Conservation (phyloP, 768 basidiomycete genomes). For the Auriscalpium orientale region DNA sequence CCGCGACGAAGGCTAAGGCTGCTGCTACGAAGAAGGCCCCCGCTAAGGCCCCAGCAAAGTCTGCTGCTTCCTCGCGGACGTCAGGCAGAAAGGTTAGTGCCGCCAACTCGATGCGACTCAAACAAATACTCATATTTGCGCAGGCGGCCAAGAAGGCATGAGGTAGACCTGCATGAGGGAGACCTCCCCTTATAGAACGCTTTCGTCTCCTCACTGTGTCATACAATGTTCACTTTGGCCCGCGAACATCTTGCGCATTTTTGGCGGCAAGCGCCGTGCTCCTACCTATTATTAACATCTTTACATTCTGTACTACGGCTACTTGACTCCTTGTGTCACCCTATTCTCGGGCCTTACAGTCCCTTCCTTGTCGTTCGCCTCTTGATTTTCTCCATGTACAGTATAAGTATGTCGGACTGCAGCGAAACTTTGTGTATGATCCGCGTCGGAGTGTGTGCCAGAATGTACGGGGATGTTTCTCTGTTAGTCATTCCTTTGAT, state of each 20-base stretch:
- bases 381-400: not conserved
- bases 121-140: not conserved
- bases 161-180: not conserved
- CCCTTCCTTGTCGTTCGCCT: not conserved
- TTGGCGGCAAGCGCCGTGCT: not conserved
- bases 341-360: not conserved
- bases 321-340: not conserved
- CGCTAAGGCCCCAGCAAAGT: not conserved
- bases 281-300: slow-evolving; percentile 2
- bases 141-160: slow-evolving; percentile 1
- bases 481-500: too few relatives aligned
- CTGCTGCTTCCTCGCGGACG: slow-evolving; percentile 4
- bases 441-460: too few relatives aligned
- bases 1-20: slow-evolving; percentile 26
- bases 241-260: not conserved
- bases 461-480: not conserved
- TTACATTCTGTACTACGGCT: not conserved
- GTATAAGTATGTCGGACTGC: too few relatives aligned
- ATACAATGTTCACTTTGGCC: not conserved
- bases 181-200: not conserved
- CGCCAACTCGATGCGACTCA: not conserved
- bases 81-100: not conserved
- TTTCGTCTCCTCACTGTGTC: not conserved
- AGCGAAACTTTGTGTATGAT: too few relatives aligned
- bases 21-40: slow-evolving; percentile 20